phyloP scores from a whole-genome alignment of 2,329 filamentous ascomycete genomes.

The Fusarium metavorans region DNA sequence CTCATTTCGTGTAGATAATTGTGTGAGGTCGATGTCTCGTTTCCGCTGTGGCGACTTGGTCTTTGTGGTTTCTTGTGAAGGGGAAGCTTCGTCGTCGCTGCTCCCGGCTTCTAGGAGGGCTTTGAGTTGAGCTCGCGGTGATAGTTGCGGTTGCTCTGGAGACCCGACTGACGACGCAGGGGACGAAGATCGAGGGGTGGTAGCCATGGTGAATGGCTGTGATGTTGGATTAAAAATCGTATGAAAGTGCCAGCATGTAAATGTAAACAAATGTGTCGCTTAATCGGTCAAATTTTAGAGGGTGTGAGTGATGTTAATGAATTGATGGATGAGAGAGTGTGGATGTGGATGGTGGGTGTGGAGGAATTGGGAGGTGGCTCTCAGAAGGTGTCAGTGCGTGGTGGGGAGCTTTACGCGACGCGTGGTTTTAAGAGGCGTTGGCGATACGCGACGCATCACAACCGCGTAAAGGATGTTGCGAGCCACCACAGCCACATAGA shows the following conservation, averaged over 20 bases:
- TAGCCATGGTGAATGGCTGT: slow-evolving; percentile 56
- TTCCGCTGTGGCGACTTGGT: slow-evolving; percentile 27
- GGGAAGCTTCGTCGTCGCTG: slow-evolving; percentile 59
- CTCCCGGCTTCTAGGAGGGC: slow-evolving; percentile 64
- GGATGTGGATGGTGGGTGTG: slow-evolving; percentile 18
- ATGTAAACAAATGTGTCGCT: background rate
- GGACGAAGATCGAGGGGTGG: slow-evolving; percentile 56
- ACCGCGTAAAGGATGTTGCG: slow-evolving; percentile 33
- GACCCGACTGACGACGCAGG: slow-evolving; percentile 56
- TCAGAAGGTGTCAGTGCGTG: slow-evolving; percentile 36
- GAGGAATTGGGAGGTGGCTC: slow-evolving; percentile 18
- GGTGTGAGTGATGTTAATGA: slow-evolving; percentile 5
- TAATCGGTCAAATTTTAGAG: background rate
- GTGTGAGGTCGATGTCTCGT: slow-evolving; percentile 11
- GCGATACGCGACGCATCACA: slow-evolving; percentile 41
- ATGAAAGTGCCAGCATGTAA: background rate
- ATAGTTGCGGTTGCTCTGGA: slow-evolving; percentile 59
- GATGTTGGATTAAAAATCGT: background rate
- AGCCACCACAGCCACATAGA: slow-evolving; percentile 2
- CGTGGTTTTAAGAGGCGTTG: slow-evolving; percentile 42
- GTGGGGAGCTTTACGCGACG: slow-evolving; percentile 49
- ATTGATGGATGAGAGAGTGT: background rate
- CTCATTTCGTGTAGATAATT: slow-evolving; percentile 49
- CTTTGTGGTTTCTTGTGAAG: slow-evolving; percentile 19
- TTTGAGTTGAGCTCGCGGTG: slow-evolving; percentile 67